phyloP scores from a whole-genome alignment of 2,329 filamentous ascomycete species.

The Beauveria varroae region DNA sequence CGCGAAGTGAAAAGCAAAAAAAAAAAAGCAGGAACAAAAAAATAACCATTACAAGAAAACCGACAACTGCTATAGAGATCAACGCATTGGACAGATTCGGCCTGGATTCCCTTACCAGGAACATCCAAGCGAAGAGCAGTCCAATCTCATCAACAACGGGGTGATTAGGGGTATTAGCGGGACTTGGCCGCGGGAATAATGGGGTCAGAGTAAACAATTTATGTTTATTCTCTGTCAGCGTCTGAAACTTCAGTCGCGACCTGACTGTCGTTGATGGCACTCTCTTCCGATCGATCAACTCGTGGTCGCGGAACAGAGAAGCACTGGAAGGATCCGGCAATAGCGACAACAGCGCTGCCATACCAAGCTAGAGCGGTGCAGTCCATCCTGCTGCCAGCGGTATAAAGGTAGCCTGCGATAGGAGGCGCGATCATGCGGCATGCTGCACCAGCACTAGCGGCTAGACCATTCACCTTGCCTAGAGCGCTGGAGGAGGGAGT shows the following conservation, averaged over 20 bases:
- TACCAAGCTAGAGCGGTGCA: slow-evolving; percentile 59
- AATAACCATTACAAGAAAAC: background rate
- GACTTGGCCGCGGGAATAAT: background rate
- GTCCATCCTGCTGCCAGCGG: slow-evolving; percentile 48
- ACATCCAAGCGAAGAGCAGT: slow-evolving; percentile 3
- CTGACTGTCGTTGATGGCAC: slow-evolving; percentile 15
- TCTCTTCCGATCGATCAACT: slow-evolving; percentile 23
- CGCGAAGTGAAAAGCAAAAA: background rate
- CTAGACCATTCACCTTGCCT: slow-evolving; percentile 59
- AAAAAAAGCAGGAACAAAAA: background rate
- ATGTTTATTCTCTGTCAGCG: slow-evolving; percentile 8
- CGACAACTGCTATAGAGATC: slow-evolving; percentile 6
- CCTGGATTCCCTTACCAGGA: slow-evolving; percentile 9
- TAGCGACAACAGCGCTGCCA: slow-evolving; percentile 48
- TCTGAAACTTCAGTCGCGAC: slow-evolving; percentile 24
- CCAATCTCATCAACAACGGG: slow-evolving; percentile 8
- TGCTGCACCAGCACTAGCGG: slow-evolving; percentile 57
- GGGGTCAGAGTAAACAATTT: background rate
- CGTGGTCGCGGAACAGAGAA: slow-evolving; percentile 40
- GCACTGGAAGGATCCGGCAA: slow-evolving; percentile 52
- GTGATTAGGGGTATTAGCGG: background rate
- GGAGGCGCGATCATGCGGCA: slow-evolving; percentile 63
- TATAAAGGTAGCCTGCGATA: slow-evolving; percentile 55
- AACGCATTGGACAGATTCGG: slow-evolving; percentile 3
- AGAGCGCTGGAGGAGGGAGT: slow-evolving; percentile 49